Evolutionary conservation across 257 asterid species (phyloP), one percentile per base, ranked within the genome.

Genomic region (Cynanchum wilfordii): DNA sequence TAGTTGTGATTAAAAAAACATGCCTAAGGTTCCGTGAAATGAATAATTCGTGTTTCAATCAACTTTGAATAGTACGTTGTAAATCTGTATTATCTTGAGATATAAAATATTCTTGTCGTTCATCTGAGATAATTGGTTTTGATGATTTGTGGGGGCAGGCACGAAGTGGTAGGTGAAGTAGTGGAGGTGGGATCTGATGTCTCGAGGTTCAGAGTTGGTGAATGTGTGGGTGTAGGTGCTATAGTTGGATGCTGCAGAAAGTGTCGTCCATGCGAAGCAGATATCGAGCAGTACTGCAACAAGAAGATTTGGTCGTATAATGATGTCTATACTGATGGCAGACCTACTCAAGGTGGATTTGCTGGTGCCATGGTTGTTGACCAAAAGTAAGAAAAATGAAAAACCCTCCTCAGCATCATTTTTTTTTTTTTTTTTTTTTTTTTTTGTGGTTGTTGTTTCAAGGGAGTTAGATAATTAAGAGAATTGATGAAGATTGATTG

Each of bases 241-340:
- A 36, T 94, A 16, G 96, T 94, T 1, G 98, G 97, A 71, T 83
- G 93, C 79, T 94, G 98, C 66, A 70, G 86, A 10, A 79, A 54
- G 49, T 94, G 98, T 71, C 85, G 87, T 2, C 84, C 90, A 2
- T 94, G 98, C 88, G 69, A 84, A 2, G 42, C 85, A 0, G 95
- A 89, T 9, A 91, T 89, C 13, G 98, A 94, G 82, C 98, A 94
- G 44, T 94, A 94, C 75, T 94, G 98, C 89, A 85, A 52, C 84
- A 94, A 94, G 87, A 94, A 91, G 79, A 91, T 94, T 22, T 94
- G 98, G 98, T 80, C 97, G 8, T 94, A 86, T 82, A 94, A 94
- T 76, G 98, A 94, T 74, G 93, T 91, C 20, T 91, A 91, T 65
- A 84, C 90, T 20, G 97, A 94, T 73, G 97, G 98, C 7, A 84